Percentiles rank a stretch among this genome's conserved stretches.
Conservation (phyloP, 192 early-diverging fungal species). For the Entophlyctis helioformis region DNA sequence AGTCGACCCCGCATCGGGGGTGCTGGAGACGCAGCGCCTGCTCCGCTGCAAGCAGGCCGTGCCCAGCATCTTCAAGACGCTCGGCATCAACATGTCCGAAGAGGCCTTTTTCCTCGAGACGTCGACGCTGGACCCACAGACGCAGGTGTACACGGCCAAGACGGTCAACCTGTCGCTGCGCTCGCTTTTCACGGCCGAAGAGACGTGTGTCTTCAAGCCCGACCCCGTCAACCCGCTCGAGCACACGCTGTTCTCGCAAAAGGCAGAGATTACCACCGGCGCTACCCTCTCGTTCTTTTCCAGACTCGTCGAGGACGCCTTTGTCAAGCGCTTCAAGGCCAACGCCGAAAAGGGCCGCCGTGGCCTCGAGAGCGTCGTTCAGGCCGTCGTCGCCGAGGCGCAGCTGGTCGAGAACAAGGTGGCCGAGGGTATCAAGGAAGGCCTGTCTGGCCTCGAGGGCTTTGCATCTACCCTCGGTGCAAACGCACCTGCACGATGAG, state of each 20-base stretch:
- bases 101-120: conserved; percentile 82
- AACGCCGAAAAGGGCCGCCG: conserved; percentile 77
- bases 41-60: conserved; percentile 77
- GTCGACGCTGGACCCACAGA: conserved; percentile 69
- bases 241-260: conserved; percentile 56
- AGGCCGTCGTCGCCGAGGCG: conserved; percentile 29
- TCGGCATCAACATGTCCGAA: conserved; percentile 36
- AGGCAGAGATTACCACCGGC: conserved; percentile 73
- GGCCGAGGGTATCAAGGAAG: conserved; percentile 11
- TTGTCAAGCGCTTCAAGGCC: conserved; percentile 71
- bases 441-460: too few species aligned
- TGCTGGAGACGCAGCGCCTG: conserved; percentile 84
- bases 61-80: conserved; percentile 58
- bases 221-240: conserved; percentile 19
- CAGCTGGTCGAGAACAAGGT: conserved; percentile 9
- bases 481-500: too few species aligned
- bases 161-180: conserved; percentile 80
- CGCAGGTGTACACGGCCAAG: conserved; percentile 58
- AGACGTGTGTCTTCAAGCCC: conserved; percentile 64
- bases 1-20: conserved; percentile 70
- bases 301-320: conserved; percentile 73
- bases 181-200: conserved; percentile 71
- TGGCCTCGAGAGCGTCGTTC: conserved; percentile 77
- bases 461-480: too few species aligned
- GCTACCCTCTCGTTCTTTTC: conserved; percentile 37